phyloP scores from a whole-genome alignment of 2,329 filamentous ascomycete genomes.

The Teratosphaeria viscida region DNA sequence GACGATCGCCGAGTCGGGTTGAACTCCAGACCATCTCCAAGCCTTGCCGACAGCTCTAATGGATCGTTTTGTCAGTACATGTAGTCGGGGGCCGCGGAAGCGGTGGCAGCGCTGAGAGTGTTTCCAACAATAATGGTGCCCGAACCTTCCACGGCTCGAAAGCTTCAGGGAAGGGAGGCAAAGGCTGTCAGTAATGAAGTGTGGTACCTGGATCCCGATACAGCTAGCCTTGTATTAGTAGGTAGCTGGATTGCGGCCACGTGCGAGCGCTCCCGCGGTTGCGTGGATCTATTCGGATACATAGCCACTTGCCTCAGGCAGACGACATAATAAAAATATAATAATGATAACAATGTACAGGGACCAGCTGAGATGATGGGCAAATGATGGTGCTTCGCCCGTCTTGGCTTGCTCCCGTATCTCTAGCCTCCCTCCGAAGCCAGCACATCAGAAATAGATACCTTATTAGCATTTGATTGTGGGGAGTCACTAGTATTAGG shows the following conservation, averaged over 20 bases:
- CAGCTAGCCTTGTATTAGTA: background rate
- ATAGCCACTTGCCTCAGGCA: background rate
- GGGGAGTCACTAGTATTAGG: background rate
- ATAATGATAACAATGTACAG: background rate
- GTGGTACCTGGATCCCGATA: background rate
- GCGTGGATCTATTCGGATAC: background rate
- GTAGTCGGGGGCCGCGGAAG: too few species aligned
- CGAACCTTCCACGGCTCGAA: too few species aligned
- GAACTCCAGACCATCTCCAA: background rate
- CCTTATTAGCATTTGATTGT: background rate
- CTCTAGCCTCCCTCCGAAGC: background rate
- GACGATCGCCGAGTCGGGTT: background rate
- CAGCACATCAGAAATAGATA: background rate
- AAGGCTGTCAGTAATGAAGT: background rate
- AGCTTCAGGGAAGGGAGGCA: background rate
- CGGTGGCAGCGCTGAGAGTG: background rate
- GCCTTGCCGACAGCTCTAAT: background rate
- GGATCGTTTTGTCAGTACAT: background rate
- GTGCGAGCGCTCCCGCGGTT: background rate
- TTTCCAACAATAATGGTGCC: background rate
- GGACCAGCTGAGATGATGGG: background rate
- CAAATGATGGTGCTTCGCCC: background rate
- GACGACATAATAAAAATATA: background rate
- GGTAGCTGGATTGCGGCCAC: background rate
- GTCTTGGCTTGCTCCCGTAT: background rate